These are phyloP conservation scores for Ambrosiella cleistominuta DNA, from an alignment of 2,329 filamentous ascomycete species.

Conservation along the genomic window DNA sequence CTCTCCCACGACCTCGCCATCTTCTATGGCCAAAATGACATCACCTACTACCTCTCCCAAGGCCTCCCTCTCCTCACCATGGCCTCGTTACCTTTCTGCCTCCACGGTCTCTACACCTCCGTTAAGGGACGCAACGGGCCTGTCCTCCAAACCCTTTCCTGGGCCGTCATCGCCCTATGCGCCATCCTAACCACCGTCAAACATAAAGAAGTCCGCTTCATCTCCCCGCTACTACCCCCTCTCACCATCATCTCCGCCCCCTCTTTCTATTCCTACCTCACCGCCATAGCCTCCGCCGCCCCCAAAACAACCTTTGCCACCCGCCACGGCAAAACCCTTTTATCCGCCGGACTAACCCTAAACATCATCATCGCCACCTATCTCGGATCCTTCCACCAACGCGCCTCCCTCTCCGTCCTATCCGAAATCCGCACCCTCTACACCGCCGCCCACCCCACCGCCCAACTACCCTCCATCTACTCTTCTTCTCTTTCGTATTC, in stretches of 20 bases:
- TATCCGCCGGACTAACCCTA: constrained; percentile 39
- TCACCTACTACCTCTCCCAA: constrained; percentile 87
- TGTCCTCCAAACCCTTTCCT: constrained; percentile 33
- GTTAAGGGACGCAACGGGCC: constrained; percentile 24
- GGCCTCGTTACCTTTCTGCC: constrained; percentile 60
- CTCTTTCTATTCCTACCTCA: constrained; percentile 48
- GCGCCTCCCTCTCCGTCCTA: constrained; percentile 59
- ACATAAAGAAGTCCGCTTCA: constrained; percentile 95
- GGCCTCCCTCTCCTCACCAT: constrained; percentile 76
- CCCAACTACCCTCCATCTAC: constrained; percentile 16
- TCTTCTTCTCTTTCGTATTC: constrained; percentile 56
- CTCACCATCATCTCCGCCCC: constrained; percentile 66
- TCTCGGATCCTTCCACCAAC: constrained; percentile 59
- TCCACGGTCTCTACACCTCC: constrained; percentile 43
- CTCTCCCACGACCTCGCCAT: constrained; percentile 70
- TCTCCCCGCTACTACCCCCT: constrained; percentile 79
- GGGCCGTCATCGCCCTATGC: constrained; percentile 42
- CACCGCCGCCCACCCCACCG: constrained; percentile 26
- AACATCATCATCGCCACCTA: constrained; percentile 61
- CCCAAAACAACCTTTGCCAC: constrained; percentile 20
- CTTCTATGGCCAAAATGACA: constrained; percentile 81
- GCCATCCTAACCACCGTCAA: constrained; percentile 56
- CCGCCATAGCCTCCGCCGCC: constrained; percentile 18
- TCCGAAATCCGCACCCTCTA: constrained; percentile 60
- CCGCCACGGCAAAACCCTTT: constrained; percentile 30